A percentile compares a stretch with the other conserved stretches of the same genome.
These are phyloP conservation scores for Eimeria praecox DNA, from an alignment of 169 alveolate species.

Conservation along the genomic window DNA sequence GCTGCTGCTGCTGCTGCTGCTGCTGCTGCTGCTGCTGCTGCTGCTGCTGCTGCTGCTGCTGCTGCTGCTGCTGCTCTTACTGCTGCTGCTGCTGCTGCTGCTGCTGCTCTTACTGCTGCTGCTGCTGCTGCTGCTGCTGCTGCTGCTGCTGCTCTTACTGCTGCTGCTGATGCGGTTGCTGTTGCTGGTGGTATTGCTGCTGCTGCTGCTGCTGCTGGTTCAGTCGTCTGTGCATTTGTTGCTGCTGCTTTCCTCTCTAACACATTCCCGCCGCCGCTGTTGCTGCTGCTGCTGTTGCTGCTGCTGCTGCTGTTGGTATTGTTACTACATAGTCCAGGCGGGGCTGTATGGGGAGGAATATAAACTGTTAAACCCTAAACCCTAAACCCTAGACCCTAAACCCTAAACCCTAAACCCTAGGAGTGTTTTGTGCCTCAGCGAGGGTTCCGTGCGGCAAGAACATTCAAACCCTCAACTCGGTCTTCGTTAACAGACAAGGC, in stretches of 20 bases:
- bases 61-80: too few species aligned
- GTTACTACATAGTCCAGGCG: neutral
- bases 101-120: slow-evolving; percentile 24
- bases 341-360: too few species aligned
- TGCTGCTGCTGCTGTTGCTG: neutral
- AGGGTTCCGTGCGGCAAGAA: slow-evolving; percentile 66
- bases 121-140: neutral
- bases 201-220: neutral
- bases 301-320: neutral
- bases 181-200: too few species aligned
- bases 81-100: slow-evolving; percentile 10
- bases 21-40: neutral
- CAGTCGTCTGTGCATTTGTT: neutral
- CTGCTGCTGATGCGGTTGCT: neutral
- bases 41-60: neutral
- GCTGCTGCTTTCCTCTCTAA: too few species aligned
- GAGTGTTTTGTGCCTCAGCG: neutral
- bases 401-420: slow-evolving; percentile 21
- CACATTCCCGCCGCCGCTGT: too few species aligned
- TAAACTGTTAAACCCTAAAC: neutral
- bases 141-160: neutral
- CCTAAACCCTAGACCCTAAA: neutral
- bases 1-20: neutral
- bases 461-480: slow-evolving; percentile 44
- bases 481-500: slow-evolving; percentile 72